Evolutionary conservation across 257 asterid species (phyloP).

Genomic region (Solanum dulcamara): DNA sequence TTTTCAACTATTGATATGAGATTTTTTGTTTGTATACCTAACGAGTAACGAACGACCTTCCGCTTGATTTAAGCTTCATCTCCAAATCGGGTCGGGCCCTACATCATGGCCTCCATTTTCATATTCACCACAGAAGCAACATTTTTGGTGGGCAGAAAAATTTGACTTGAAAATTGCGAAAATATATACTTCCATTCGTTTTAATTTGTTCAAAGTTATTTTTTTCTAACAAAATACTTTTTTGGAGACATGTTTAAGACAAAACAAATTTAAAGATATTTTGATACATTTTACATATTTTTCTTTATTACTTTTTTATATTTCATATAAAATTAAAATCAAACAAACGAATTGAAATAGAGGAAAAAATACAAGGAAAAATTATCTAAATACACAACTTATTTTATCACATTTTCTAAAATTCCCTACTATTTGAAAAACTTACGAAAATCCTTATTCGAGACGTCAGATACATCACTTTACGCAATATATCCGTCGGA

Average conservation of each 20-base stretch:
- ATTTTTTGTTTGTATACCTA: background rate
- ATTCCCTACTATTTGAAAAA: too few species aligned
- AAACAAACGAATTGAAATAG: background rate
- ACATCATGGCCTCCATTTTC: background rate
- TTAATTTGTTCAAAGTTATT: background rate
- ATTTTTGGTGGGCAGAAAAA: background rate
- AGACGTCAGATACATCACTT: too few species aligned
- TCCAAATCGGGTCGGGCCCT: background rate
- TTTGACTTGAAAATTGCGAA: background rate
- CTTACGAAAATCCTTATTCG: too few species aligned
- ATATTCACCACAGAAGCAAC: background rate
- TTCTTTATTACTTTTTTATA: background rate
- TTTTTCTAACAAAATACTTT: too few species aligned
- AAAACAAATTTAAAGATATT: too few species aligned
- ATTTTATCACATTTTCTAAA: too few species aligned
- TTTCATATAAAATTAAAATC: background rate
- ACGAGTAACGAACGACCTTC: too few species aligned
- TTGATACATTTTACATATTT: too few species aligned
- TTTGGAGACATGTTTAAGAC: fast-evolving
- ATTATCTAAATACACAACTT: too few species aligned
- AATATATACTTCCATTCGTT: background rate
- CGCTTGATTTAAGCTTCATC: background rate
- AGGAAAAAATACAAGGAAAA: too few species aligned
- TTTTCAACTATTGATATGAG: background rate
- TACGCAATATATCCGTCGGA: too few species aligned